These are phyloP conservation scores for Penicillium decumbens DNA, from an alignment of 2,329 filamentous ascomycete genomes.

Conservation along the genomic window DNA sequence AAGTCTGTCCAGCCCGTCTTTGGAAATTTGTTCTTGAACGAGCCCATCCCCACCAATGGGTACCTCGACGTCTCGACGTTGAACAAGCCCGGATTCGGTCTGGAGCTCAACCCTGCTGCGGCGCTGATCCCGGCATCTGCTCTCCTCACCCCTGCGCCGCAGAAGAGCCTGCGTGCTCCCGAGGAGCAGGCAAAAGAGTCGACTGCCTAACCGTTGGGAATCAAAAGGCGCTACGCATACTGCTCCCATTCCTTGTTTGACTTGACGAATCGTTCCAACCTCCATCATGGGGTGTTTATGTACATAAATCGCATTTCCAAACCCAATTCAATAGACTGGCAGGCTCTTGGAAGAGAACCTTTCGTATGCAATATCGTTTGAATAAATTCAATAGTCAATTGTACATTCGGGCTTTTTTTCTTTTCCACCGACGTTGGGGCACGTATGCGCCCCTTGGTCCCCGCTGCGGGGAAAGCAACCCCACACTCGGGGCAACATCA, in stretches of 20 bases:
- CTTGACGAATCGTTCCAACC: slow-evolving; percentile 1
- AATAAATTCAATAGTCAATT: not conserved
- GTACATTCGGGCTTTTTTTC: not conserved
- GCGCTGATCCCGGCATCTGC: slow-evolving; percentile 72
- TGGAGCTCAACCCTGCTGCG: slow-evolving; percentile 77
- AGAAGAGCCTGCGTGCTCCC: slow-evolving; percentile 42
- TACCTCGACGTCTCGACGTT: slow-evolving; percentile 74
- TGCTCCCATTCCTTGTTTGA: slow-evolving; percentile 2
- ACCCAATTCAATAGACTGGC: slow-evolving; percentile 14
- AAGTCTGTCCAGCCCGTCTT: slow-evolving; percentile 88
- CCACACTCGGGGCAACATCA: slow-evolving; percentile 31
- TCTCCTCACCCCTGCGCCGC: slow-evolving; percentile 64
- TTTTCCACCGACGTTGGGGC: not conserved
- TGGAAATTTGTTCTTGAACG: slow-evolving; percentile 82
- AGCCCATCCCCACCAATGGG: slow-evolving; percentile 80
- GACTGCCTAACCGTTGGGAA: slow-evolving; percentile 5
- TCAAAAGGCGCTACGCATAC: slow-evolving; percentile 1
- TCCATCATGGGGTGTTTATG: slow-evolving; percentile 12
- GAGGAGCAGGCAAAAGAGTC: slow-evolving; percentile 25
- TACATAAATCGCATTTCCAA: slow-evolving; percentile 18
- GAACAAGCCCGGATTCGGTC: slow-evolving; percentile 84
- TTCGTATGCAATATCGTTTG: not conserved
- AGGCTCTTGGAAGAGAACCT: slow-evolving; percentile 1
- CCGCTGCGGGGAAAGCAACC: slow-evolving; percentile 17
- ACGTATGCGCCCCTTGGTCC: slow-evolving; percentile 4